Conservation (phyloP, 2,329 filamentous ascomycete genomes). For the Colletotrichum lentis region DNA sequence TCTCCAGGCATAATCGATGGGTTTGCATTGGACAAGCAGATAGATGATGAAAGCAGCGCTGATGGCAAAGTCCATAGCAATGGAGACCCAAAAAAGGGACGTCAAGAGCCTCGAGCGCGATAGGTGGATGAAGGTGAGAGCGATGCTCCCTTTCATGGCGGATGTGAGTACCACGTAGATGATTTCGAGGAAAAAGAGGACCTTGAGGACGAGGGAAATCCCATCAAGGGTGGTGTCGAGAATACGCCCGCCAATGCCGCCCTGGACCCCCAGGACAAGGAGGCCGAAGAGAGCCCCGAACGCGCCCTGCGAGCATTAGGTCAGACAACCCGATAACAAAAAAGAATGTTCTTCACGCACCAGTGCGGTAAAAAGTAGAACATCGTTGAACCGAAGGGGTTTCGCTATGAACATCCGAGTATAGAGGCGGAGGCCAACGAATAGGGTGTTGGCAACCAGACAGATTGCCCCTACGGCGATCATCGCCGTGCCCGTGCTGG, state of each 20-base stretch:
- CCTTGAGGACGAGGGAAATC: conserved; percentile 4
- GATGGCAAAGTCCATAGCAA: conserved; percentile 21
- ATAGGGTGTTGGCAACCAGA: conserved; percentile 21
- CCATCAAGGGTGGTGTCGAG: conserved; percentile 2
- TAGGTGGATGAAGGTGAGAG: conserved; percentile 27
- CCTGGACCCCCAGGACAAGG: conserved; percentile 11
- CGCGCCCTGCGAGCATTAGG: background rate
- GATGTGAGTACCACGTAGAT: conserved; percentile 33
- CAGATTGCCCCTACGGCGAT: conserved; percentile 20
- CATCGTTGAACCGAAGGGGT: conserved; percentile 8
- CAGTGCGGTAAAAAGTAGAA: conserved; percentile 9
- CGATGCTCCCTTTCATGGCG: conserved; percentile 34
- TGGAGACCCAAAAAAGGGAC: conserved; percentile 22
- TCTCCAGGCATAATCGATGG: conserved; percentile 26
- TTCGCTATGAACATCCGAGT: conserved; percentile 17
- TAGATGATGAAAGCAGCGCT: conserved; percentile 30
- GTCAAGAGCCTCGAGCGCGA: conserved; percentile 25
- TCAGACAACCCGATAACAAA: background rate
- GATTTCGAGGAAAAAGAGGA: conserved; percentile 27
- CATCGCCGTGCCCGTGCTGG: conserved; percentile 1
- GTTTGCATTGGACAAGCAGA: conserved; percentile 26
- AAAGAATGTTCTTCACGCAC: background rate
- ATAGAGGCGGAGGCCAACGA: conserved; percentile 27
- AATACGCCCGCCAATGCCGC: conserved; percentile 20
- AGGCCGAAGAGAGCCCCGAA: conserved; percentile 25